A percentile compares a stretch with the other conserved stretches of the same genome.
phyloP scores from a whole-genome alignment of 2,329 filamentous ascomycete genomes.

The Cyphellophora europaea region DNA sequence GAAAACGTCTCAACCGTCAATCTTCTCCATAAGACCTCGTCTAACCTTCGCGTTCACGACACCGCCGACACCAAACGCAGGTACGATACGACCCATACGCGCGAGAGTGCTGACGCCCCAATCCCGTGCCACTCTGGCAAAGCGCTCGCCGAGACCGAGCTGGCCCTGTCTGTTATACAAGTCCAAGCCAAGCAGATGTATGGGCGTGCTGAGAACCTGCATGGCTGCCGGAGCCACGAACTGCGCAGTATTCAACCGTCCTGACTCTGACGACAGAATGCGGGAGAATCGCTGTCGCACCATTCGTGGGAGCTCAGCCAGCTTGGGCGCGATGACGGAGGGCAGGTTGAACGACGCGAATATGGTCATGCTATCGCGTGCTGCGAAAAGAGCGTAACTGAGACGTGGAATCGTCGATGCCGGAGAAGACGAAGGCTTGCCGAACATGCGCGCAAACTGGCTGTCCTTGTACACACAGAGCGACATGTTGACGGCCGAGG shows the following conservation, averaged over 20 bases:
- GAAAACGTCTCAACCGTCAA: conserved; percentile 6
- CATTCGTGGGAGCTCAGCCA: conserved; percentile 53
- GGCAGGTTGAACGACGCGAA: conserved; percentile 90
- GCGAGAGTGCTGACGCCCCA: conserved; percentile 66
- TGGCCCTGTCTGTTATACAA: conserved; percentile 60
- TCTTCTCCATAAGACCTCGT: conserved; percentile 14
- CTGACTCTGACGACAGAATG: conserved; percentile 18
- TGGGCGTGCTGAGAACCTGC: conserved; percentile 68
- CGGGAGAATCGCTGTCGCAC: conserved; percentile 34
- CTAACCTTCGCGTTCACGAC: conserved; percentile 58
- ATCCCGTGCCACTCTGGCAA: conserved; percentile 56
- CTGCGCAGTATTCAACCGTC: conserved; percentile 49
- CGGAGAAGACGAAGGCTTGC: conserved; percentile 18
- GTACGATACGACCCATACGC: conserved; percentile 66
- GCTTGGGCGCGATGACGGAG: conserved; percentile 60
- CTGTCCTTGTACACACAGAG: conserved; percentile 77
- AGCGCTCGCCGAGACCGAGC: conserved; percentile 46
- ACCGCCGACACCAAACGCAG: conserved; percentile 79
- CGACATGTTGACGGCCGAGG: conserved; percentile 71
- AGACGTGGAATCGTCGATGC: conserved; percentile 48
- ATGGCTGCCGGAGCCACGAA: conserved; percentile 68
- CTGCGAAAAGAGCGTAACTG: conserved; percentile 66
- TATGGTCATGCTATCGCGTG: conserved; percentile 75
- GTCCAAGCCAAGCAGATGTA: conserved; percentile 76
- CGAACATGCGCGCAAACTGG: conserved; percentile 70